Base-by-base conservation (phyloP, 441 rosid genomes). In the Populus hybrid region DNA sequence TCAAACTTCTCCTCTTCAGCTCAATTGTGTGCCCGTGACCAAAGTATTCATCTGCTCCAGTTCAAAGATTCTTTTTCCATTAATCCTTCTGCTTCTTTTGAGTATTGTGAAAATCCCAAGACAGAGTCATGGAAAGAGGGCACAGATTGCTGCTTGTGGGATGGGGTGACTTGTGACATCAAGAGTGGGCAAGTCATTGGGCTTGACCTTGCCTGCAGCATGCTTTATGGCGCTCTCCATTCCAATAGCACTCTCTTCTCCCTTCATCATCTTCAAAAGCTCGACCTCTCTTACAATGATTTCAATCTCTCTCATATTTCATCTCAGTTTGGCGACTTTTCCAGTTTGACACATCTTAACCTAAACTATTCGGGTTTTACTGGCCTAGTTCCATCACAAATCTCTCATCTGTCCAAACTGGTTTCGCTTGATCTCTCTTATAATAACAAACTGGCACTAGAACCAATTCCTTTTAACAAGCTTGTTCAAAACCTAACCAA, bases 131-230 rank as follows among this genome's bases (percentile, higher is more conserved):
- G 75, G 75, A 69, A 35, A 4, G 5, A 35, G 42, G 75, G 12
- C 28, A 63, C 40, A 0, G 69, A 76, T 38, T 76, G 69, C 50
- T 76, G 74, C 65, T 67, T 14, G 1, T 75, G 73, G 78, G 72
- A 75, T 67, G 78, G 72, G 0, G 53, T 75, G 3, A 26, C 21
- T 5, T 76, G 79, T 0, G 69, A 76, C 61, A 0, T 2, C 1
- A 4, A 4, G 36, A 69, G 36, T 0, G 74, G 79, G n/a, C 61
- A 82, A 75, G 78, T 79, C 2, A 81, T 24, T 4, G 74, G 61
- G 19, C 79, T 78, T 21, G 76, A 78, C 23, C 84, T 82, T n/a
- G 72, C 82, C 10, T 66, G 68, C 7, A 82, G 84, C 46, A 50
- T 67, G 35, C 81, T 81, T 30, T 30, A 35, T 64, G 83, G 79